phyloP scores from a whole-genome alignment of 2,329 filamentous ascomycete genomes.

The Colletotrichum coccodes region DNA sequence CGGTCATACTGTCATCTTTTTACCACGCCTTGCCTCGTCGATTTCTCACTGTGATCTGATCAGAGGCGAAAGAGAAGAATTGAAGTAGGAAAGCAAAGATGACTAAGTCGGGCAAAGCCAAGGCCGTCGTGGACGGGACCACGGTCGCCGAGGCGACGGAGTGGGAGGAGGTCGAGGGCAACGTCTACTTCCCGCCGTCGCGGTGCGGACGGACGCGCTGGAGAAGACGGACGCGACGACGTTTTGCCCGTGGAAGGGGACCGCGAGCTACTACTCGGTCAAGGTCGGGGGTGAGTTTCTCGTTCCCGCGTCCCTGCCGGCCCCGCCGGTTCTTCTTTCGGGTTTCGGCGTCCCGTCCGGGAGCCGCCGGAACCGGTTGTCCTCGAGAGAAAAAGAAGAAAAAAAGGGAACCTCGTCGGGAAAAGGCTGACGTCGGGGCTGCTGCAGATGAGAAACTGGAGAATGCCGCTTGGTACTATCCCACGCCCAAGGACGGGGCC shows the following conservation, averaged over 20 bases:
- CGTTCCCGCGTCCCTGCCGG: background rate
- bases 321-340: background rate
- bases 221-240: conserved; percentile 56
- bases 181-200: conserved; percentile 64
- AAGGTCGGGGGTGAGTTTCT: conserved; percentile 54
- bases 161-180: conserved; percentile 67
- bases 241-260: conserved; percentile 66
- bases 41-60: no score
- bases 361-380: no score
- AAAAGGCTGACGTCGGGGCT: background rate
- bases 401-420: no score
- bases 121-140: conserved; percentile 58
- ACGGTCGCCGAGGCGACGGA: conserved; percentile 60
- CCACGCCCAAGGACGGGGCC: conserved; percentile 57
- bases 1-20: no score
- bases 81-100: background rate
- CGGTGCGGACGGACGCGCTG: conserved; percentile 57
- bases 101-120: conserved; percentile 43
- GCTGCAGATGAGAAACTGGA: conserved; percentile 53
- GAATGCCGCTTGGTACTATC: conserved; percentile 70
- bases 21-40: no score
- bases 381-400: no score
- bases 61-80: background rate
- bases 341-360: background rate
- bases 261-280: conserved; percentile 66